Evolutionary conservation across 2,329 filamentous ascomycete genomes (phyloP).

Genomic region (Phaeosphaeria sp.): DNA sequence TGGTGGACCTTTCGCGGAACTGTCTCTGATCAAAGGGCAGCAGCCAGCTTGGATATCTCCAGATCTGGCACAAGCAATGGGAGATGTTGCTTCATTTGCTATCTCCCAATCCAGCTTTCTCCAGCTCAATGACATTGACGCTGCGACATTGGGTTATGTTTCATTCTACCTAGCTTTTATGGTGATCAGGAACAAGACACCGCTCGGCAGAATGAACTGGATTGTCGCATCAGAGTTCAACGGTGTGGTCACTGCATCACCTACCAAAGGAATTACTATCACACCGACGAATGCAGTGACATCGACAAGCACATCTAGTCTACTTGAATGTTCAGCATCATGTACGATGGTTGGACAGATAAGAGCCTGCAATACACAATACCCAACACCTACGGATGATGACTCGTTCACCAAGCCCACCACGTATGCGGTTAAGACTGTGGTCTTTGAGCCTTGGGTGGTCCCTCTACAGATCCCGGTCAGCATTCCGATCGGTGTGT

Average conservation of each 20-base stretch:
- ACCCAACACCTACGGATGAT: slow-evolving; percentile 3
- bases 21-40: neutral
- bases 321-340: neutral
- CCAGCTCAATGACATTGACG: neutral
- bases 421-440: slow-evolving; percentile 4
- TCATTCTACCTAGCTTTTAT: slow-evolving; percentile 4
- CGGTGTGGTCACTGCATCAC: neutral
- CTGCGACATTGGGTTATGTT: neutral
- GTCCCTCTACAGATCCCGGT: slow-evolving; percentile 2
- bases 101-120: neutral
- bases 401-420: neutral
- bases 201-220: slow-evolving; percentile 3
- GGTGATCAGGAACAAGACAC: neutral
- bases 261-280: neutral
- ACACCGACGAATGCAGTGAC: neutral
- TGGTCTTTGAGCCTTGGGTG: slow-evolving; percentile 5
- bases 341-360: slow-evolving; percentile 8
- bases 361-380: slow-evolving; percentile 6
- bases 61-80: neutral
- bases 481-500: neutral
- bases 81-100: neutral
- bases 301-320: neutral
- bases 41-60: slow-evolving; percentile 2
- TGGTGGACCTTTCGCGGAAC: neutral
- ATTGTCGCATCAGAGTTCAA: slow-evolving; percentile 3